Percentiles rank a stretch among this genome's conserved stretches.
phyloP scores from a whole-genome alignment of 306 rosid genomes.

The Castanospermum australe region DNA sequence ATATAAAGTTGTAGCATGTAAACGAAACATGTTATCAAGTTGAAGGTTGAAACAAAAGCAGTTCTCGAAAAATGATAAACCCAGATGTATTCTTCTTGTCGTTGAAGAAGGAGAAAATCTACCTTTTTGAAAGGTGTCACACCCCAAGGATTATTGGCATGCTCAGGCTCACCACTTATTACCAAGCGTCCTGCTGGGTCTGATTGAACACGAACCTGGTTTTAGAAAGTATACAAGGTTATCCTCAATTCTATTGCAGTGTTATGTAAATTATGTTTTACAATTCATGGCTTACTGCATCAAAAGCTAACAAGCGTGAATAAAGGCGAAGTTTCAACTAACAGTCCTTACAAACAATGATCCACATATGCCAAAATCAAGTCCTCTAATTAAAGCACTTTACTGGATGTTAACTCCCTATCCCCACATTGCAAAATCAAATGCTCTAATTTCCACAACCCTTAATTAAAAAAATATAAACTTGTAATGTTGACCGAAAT shows the following conservation, averaged over 20 bases:
- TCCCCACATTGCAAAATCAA: neutral
- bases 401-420: neutral
- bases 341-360: neutral
- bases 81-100: neutral
- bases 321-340: neutral
- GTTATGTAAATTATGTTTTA: neutral
- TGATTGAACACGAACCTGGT: slow-evolving; percentile 94
- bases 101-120: neutral
- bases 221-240: slow-evolving; percentile 9
- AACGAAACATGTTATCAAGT: neutral
- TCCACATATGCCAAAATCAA: too few species aligned
- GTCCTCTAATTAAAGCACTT: neutral
- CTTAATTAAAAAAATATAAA: too few species aligned
- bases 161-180: slow-evolving; percentile 96
- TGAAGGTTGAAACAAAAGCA: neutral
- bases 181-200: slow-evolving; percentile 96
- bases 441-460: too few species aligned
- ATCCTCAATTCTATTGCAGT: slow-evolving; percentile 18
- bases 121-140: slow-evolving; percentile 98
- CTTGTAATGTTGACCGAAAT: neutral
- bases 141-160: slow-evolving; percentile 94
- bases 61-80: neutral
- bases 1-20: neutral
- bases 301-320: neutral
- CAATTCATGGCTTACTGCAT: neutral